Evolutionary conservation across 2,329 filamentous ascomycete genomes (phyloP).

Genomic region (Curvularia lunata): DNA sequence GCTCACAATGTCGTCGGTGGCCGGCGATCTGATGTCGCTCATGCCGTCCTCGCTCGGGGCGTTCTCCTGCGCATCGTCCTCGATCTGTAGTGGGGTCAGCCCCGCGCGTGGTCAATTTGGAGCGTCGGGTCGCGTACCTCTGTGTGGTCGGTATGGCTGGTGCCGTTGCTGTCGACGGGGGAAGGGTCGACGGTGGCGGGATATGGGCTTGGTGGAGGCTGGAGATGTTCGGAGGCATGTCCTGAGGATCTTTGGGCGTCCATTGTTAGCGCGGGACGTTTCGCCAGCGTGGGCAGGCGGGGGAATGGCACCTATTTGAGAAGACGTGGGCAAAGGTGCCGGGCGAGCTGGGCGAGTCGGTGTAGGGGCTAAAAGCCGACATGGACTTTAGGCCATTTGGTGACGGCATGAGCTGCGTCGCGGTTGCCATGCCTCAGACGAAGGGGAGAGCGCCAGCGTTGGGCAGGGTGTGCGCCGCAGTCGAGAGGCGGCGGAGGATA

Average conservation of each 20-base stretch:
- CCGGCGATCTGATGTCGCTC: conserved; percentile 49
- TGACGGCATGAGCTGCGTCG: conserved; percentile 56
- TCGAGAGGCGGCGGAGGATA: not conserved
- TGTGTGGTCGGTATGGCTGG: conserved; percentile 79
- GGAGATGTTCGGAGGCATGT: conserved; percentile 56
- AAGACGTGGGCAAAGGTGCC: conserved; percentile 52
- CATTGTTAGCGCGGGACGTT: conserved; percentile 35
- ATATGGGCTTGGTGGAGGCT: conserved; percentile 59
- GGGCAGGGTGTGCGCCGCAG: not conserved
- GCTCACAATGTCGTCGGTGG: conserved; percentile 45
- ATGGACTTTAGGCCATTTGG: conserved; percentile 50
- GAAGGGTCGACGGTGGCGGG: conserved; percentile 76
- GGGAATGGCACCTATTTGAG: conserved; percentile 47
- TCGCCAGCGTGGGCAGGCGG: conserved; percentile 15
- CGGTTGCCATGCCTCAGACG: conserved; percentile 47
- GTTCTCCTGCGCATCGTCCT: conserved; percentile 75
- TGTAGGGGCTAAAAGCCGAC: conserved; percentile 57
- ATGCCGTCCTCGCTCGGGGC: conserved; percentile 47
- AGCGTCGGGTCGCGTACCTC: conserved; percentile 55
- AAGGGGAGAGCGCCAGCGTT: conserved; percentile 3
- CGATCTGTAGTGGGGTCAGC: conserved; percentile 60
- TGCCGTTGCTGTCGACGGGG: conserved; percentile 84
- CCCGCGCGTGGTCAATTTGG: conserved; percentile 8
- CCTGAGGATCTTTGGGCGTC: conserved; percentile 49
- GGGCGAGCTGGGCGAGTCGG: conserved; percentile 59